Evolutionary conservation across 305 asterid genomes (phyloP).

Genomic region (Petunia hybrid): DNA sequence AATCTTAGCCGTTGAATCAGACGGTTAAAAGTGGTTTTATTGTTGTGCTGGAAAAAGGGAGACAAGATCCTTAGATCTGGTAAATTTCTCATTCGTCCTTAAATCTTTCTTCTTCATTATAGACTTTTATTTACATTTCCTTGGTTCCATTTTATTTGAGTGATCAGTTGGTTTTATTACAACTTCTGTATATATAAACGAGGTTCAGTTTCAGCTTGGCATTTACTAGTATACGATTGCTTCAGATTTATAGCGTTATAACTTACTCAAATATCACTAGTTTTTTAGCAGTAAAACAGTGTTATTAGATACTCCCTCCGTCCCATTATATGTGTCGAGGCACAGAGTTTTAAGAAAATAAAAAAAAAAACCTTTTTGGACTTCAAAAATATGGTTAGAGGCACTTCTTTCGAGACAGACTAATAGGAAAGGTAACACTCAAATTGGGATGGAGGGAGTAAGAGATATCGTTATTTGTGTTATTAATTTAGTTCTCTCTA

Average conservation of each 20-base stretch:
- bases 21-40: not conserved
- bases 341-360: no score
- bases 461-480: not conserved
- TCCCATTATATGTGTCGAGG: no score
- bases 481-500: not conserved
- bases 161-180: no score
- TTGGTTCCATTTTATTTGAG: no score
- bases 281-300: not conserved
- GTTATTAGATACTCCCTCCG: not conserved
- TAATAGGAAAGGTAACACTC: no score
- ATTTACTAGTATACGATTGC: no score
- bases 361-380: no score
- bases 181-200: no score
- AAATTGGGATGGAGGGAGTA: no score
- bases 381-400: no score
- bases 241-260: not conserved
- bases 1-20: constrained; percentile 15
- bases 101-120: not conserved
- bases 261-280: not conserved
- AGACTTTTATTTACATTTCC: not conserved
- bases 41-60: not conserved
- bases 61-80: constrained; percentile 34
- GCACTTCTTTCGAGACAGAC: no score
- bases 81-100: not conserved
- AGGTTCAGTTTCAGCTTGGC: no score